Evolutionary conservation across 108 stramenopile genomes (phyloP), one percentile per base, ranked within the genome.

Genomic region (Pseudonitzschia multiseries): DNA sequence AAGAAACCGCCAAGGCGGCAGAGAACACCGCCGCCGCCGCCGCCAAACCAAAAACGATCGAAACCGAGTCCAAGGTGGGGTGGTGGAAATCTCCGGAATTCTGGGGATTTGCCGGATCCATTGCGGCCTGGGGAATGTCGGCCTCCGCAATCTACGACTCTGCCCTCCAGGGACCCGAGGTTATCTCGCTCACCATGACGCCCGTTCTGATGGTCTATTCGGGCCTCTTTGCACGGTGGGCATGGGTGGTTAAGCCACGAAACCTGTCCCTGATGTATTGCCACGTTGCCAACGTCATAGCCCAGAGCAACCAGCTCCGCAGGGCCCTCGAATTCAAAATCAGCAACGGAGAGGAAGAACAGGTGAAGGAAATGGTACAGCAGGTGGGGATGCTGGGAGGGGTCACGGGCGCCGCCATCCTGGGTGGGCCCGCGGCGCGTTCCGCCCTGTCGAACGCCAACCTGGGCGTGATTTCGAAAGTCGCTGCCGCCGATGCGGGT

Each of bases 101-200:
- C 46, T 95, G 94, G 94, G 94, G 91, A 42, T 75, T 80, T 26
- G 46, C 82, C 43, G 94, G 94, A 44, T 90, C 90, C 24, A 51
- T 92, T 20, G 95, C 95, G 21, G 92, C 89, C 57, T 96, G 95
- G 95, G 95, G 95, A 53, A 93, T 96, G 91, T 84, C 84, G 57
- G 92, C 87, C 2, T 77, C 92, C 9, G 95, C 92, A 17, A 92
- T 96, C 61, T 96, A 91, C 70, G 95, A 96, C 78, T 90, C 95
- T 29, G 41, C 67, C 42, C 65, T 80, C 64, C 82, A 84, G 69
- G 88, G 89, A 31, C 94, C 94, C 2, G 94, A 95, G 57, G 71
- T 93, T 17, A 93, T 95, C 44, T 82, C 80, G 50, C 62, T 95
- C 69, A 93, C 88, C 83, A 95, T 95, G 94, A 95, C 94, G 22